Conservation (phyloP, 2,329 filamentous ascomycete species). For the Epichloe baconii region DNA sequence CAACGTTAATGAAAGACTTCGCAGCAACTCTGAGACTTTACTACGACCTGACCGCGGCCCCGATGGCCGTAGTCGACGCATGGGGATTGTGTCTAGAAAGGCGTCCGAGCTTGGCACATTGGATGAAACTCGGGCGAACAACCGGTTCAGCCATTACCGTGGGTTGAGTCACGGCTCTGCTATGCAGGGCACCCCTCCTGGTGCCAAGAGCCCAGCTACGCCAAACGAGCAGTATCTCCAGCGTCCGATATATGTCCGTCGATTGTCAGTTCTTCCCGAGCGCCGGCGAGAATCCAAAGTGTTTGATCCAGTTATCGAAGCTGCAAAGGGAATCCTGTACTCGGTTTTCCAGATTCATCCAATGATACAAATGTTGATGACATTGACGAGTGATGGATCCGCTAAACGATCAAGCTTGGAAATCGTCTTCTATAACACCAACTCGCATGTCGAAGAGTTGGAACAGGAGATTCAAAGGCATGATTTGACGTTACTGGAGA, state of each 20-base stretch:
- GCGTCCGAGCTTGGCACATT: slow-evolving; percentile 47
- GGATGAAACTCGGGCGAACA: slow-evolving; percentile 48
- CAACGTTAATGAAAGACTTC: slow-evolving; percentile 53
- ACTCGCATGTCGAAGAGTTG: slow-evolving; percentile 51
- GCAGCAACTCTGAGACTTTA: slow-evolving; percentile 52
- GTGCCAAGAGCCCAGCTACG: slow-evolving; percentile 41
- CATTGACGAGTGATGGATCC: slow-evolving; percentile 46
- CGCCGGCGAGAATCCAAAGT: slow-evolving; percentile 48
- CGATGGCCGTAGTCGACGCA: slow-evolving; percentile 45
- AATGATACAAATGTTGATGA: slow-evolving; percentile 52
- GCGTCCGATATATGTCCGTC: slow-evolving; percentile 49
- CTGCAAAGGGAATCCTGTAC: slow-evolving; percentile 53
- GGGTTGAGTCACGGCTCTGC: slow-evolving; percentile 57
- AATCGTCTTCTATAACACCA: slow-evolving; percentile 55
- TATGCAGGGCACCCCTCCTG: slow-evolving; percentile 40
- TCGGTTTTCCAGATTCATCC: slow-evolving; percentile 56
- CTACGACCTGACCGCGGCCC: slow-evolving; percentile 36
- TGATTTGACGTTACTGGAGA: slow-evolving; percentile 33
- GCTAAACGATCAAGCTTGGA: slow-evolving; percentile 51
- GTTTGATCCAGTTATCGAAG: slow-evolving; percentile 48
- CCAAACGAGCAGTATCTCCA: slow-evolving; percentile 44
- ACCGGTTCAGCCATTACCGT: slow-evolving; percentile 53
- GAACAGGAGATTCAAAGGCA: slow-evolving; percentile 53
- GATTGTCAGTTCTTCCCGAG: slow-evolving; percentile 50
- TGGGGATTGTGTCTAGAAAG: slow-evolving; percentile 50